Evolutionary conservation across 192 early-diverging fungal genomes (phyloP).

Genomic region (Umbelopsis sp.): DNA sequence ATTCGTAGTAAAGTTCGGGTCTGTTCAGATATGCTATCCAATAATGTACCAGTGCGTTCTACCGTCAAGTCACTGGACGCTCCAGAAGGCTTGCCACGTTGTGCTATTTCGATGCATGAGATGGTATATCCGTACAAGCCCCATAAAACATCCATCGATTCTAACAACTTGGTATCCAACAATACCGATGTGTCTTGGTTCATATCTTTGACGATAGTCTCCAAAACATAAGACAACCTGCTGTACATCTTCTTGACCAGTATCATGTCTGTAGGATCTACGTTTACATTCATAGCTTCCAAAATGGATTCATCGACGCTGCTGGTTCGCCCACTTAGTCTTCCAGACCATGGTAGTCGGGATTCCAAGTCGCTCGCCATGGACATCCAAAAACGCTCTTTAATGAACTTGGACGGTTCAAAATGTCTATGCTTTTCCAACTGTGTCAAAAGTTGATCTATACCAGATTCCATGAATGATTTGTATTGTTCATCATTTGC

Average conservation of each 20-base stretch:
- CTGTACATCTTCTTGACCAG: slow-evolving; percentile 56
- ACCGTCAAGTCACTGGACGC: slow-evolving; percentile 29
- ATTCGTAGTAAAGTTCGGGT: slow-evolving; percentile 72
- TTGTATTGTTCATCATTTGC: slow-evolving; percentile 22
- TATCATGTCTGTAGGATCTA: slow-evolving; percentile 11
- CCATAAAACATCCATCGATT: slow-evolving; percentile 49
- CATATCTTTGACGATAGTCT: slow-evolving; percentile 60
- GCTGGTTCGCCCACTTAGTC: slow-evolving; percentile 1
- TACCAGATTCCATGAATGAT: slow-evolving; percentile 38
- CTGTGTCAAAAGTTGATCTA: neutral
- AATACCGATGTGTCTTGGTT: slow-evolving; percentile 16
- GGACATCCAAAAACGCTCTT: slow-evolving; percentile 15
- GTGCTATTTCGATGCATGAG: slow-evolving; percentile 67
- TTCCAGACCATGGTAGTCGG: slow-evolving; percentile 13
- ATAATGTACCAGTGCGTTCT: slow-evolving; percentile 48
- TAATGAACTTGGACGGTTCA: slow-evolving; percentile 13
- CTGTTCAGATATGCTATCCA: slow-evolving; percentile 68
- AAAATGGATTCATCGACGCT: slow-evolving; percentile 3
- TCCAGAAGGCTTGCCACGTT: slow-evolving; percentile 66
- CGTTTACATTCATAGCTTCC: slow-evolving; percentile 6
- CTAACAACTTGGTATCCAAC: slow-evolving; percentile 25
- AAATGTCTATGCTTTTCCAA: slow-evolving; percentile 5
- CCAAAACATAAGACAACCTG: slow-evolving; percentile 65
- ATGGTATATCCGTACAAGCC: slow-evolving; percentile 70
- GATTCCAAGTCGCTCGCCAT: slow-evolving; percentile 1